phyloP scores from a whole-genome alignment of 495 filamentous ascomycete species.

The Aspergillus mulundensis region DNA sequence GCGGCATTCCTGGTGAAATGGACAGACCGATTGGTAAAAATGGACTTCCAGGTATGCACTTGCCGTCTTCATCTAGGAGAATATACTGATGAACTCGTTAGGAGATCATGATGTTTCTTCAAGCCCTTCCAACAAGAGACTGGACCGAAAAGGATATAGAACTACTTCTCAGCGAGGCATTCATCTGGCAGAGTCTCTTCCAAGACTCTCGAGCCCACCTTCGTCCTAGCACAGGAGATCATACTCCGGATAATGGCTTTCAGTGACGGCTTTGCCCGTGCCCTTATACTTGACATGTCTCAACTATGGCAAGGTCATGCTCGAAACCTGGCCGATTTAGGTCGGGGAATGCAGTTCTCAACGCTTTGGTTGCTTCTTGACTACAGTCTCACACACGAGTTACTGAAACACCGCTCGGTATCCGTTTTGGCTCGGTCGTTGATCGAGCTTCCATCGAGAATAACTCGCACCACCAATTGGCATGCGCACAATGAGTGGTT shows the following conservation, averaged over 20 bases:
- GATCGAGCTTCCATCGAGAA: too few species aligned
- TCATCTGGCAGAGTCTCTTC: slow-evolving; percentile 92
- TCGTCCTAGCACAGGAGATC: slow-evolving; percentile 42
- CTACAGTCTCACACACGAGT: too few species aligned
- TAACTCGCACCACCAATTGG: too few species aligned
- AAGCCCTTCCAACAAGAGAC: slow-evolving; percentile 85
- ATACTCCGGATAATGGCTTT: slow-evolving; percentile 37
- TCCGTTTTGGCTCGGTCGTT: background rate
- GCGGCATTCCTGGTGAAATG: slow-evolving; percentile 98
- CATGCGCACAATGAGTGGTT: too few species aligned
- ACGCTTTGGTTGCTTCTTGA: too few species aligned
- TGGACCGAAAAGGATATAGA: slow-evolving; percentile 99
- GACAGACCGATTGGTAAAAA: slow-evolving; percentile 90
- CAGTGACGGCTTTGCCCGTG: slow-evolving; percentile 38
- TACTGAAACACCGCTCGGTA: background rate
- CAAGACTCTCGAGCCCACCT: slow-evolving; percentile 84
- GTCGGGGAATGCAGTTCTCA: background rate
- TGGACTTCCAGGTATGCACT: slow-evolving; percentile 74
- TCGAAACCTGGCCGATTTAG: background rate
- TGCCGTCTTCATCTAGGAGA: background rate
- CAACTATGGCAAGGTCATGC: background rate
- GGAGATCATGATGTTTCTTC: slow-evolving; percentile 99
- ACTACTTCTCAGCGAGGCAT: slow-evolving; percentile 89
- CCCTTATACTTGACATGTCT: background rate
- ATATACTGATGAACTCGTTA: slow-evolving; percentile 31